Evolutionary conservation across 139 green algal species (phyloP), one percentile per base, ranked within the genome.

Genomic region (Eudorina sp.): DNA sequence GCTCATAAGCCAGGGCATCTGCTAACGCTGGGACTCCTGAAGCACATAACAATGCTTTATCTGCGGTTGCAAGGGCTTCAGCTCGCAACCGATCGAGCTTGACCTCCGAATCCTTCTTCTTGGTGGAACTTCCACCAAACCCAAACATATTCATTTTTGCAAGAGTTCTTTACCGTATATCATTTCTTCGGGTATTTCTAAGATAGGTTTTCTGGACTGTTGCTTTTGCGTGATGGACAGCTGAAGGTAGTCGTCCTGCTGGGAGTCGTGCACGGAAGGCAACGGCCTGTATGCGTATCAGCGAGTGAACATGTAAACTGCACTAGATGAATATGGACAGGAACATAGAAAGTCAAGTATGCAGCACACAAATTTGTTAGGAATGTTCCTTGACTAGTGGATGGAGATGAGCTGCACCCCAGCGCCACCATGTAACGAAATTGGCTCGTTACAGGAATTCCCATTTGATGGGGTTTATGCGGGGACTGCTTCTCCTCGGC

Each of bases 1-100:
- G 75, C 31, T 95, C 92, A 53, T 92, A 93, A 6, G 92, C 90
- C 25, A 90, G 55, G 25, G 77, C 72, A 70, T 95, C 92, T 23
- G 87, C 83, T 18, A 84, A 89, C 8, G 41, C 70, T 0, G 90
- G 89, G 3, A 95, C n/a, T 0, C 90, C 89, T 23, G 90, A 60
- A 41, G 51, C 38, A 46, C 29, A 83, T 74, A 82, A 34, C 2
- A 51, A 18, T 0, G 53, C 38, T 2, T 36, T 6, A 23, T 70
- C 45, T 38, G 36, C 53, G 14, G 9, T 43, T 14, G 53, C 36
- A 18, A 84, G 31, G 16, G 84, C 70, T 16, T 89, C 70, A 8
- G 36, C 34, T 31, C 83, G 68, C 21, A 89, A 55, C 0, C 14
- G 46, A 21, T 89, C 83, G 0, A 45, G 14, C 8, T 51, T 41